These are phyloP conservation scores for Cryptococcus jaspeensis DNA, from an alignment of 1,284 basidiomycete genomes.

Conservation along the genomic window DNA sequence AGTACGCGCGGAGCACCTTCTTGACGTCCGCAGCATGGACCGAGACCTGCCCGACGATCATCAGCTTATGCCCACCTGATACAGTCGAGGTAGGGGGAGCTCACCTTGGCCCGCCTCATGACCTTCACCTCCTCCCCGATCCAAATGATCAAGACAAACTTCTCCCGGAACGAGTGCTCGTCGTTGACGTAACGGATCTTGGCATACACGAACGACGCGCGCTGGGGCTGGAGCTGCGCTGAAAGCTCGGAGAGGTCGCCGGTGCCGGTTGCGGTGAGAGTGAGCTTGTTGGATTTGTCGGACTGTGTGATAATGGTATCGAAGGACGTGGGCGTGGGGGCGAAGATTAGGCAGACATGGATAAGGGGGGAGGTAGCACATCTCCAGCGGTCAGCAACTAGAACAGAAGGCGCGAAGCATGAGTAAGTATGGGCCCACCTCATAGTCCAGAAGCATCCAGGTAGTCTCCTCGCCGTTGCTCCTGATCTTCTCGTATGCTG, in stretches of 20 bases:
- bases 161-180: slow-evolving; percentile 72
- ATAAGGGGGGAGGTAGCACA: slow-evolving; percentile 4
- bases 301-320: slow-evolving; percentile 54
- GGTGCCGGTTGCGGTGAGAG: slow-evolving; percentile 70
- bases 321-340: not conserved
- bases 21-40: slow-evolving; percentile 86
- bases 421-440: slow-evolving; percentile 55
- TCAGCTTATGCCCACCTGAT: not conserved
- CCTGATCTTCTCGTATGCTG: slow-evolving; percentile 83
- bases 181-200: slow-evolving; percentile 76
- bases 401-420: not conserved
- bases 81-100: too few species aligned
- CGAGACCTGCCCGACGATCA: slow-evolving; percentile 62
- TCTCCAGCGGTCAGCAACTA: not conserved
- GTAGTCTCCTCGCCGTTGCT: slow-evolving; percentile 76
- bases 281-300: slow-evolving; percentile 79
- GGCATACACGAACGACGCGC: slow-evolving; percentile 78
- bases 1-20: slow-evolving; percentile 69
- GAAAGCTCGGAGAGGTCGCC: slow-evolving; percentile 74
- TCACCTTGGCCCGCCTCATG: slow-evolving; percentile 85
- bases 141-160: slow-evolving; percentile 87
- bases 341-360: not conserved
- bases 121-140: slow-evolving; percentile 80
- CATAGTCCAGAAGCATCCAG: slow-evolving; percentile 83
- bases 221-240: slow-evolving; percentile 67